These are phyloP conservation scores for Trametes cinnabarina DNA, from an alignment of 768 basidiomycete genomes.

Conservation along the genomic window DNA sequence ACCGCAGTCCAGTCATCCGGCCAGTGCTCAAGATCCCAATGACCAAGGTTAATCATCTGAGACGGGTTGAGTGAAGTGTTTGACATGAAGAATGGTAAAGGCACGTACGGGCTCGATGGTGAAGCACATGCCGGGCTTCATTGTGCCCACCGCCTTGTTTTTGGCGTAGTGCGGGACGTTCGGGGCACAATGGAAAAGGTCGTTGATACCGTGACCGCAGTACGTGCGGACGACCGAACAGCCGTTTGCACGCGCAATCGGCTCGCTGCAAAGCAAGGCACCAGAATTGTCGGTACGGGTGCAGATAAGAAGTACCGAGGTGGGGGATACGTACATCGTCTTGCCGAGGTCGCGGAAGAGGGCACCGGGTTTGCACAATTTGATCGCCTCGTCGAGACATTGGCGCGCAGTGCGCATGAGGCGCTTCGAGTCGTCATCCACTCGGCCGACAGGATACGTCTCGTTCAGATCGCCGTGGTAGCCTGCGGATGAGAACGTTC, in stretches of 20 bases:
- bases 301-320: background rate
- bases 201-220: slow-evolving; percentile 87
- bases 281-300: background rate
- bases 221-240: slow-evolving; percentile 92
- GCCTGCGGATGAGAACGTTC: slow-evolving; percentile 41
- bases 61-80: background rate
- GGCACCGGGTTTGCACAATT: slow-evolving; percentile 89
- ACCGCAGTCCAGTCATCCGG: slow-evolving; percentile 96
- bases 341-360: slow-evolving; percentile 88
- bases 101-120: slow-evolving; percentile 74
- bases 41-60: slow-evolving; percentile 91
- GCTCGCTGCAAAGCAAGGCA: slow-evolving; percentile 57
- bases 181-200: slow-evolving; percentile 80
- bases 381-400: slow-evolving; percentile 86
- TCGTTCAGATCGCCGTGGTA: slow-evolving; percentile 92
- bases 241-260: slow-evolving; percentile 75
- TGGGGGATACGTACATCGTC: slow-evolving; percentile 57
- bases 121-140: slow-evolving; percentile 88
- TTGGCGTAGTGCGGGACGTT: slow-evolving; percentile 95
- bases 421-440: slow-evolving; percentile 80
- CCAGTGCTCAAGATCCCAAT: slow-evolving; percentile 81
- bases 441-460: slow-evolving; percentile 85
- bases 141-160: slow-evolving; percentile 87
- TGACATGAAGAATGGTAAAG: background rate
- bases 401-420: slow-evolving; percentile 81